Percentiles rank a stretch among this genome's conserved stretches.
These are phyloP conservation scores for Eremochloa ophiuroides DNA, from an alignment of 176 grass and related monocot genomes.

Conservation along the genomic window DNA sequence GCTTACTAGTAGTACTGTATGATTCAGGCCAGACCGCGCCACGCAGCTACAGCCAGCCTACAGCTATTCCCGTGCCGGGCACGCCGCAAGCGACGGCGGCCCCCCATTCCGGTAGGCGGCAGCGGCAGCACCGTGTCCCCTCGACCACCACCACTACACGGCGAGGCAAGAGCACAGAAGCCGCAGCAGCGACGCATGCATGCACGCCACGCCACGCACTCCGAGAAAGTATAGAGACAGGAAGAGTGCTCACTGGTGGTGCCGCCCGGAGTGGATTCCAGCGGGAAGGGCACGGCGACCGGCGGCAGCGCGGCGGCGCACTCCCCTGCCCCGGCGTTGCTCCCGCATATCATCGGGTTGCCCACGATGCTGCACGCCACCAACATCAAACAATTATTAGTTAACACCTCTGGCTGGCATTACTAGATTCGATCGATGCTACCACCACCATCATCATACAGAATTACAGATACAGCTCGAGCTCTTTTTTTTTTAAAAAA, in stretches of 20 bases:
- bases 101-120: neutral
- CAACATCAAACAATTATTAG: neutral
- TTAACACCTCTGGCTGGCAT: neutral
- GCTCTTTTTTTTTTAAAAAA: neutral
- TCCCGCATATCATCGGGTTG: conserved; percentile 86
- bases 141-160: neutral
- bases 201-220: neutral
- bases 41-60: neutral
- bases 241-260: conserved; percentile 36
- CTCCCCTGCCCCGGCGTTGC: conserved; percentile 28
- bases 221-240: neutral
- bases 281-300: conserved; percentile 46
- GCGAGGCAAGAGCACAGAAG: neutral
- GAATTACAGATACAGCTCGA: too few species aligned
- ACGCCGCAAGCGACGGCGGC: conserved; percentile 16
- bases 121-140: neutral
- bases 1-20: too few species aligned
- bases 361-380: conserved; percentile 73
- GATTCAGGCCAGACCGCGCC: neutral
- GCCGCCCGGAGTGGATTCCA: conserved; percentile 57
- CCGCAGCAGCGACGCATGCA: neutral
- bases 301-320: conserved; percentile 59
- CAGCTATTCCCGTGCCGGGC: neutral
- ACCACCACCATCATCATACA: neutral
- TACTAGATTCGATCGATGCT: conserved; percentile 7